Evolutionary conservation across 345 rosid species (phyloP).

Genomic region (Clarkia xantiana): DNA sequence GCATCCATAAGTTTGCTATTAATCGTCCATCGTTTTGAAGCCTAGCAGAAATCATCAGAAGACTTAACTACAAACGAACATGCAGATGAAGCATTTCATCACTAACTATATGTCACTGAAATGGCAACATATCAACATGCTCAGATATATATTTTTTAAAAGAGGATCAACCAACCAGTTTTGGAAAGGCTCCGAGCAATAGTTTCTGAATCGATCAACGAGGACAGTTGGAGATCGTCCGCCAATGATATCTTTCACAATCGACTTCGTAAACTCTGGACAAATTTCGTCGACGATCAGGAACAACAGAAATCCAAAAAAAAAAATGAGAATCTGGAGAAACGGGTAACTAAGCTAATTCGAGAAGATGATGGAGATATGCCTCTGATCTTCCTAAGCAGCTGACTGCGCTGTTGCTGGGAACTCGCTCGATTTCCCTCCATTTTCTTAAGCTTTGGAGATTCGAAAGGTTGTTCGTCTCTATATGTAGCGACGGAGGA

Average conservation of each 20-base stretch:
- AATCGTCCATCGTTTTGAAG: too few relatives aligned
- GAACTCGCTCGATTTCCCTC: conserved; percentile 37
- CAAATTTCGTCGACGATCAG: background rate
- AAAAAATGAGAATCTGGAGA: background rate
- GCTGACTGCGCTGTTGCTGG: conserved; percentile 10
- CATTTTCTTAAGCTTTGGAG: conserved; percentile 15
- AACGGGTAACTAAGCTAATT: background rate
- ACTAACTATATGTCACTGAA: background rate
- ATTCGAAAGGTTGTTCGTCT: too few relatives aligned
- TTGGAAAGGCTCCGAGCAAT: conserved; percentile 33
- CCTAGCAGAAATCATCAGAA: too few relatives aligned
- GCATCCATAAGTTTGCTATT: too few relatives aligned
- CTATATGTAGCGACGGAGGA: too few relatives aligned
- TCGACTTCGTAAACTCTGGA: conserved; percentile 46
- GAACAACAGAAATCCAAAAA: background rate
- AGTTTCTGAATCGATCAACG: conserved; percentile 45
- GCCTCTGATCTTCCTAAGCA: conserved; percentile 57
- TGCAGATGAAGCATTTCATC: too few relatives aligned
- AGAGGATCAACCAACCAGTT: conserved; percentile 27
- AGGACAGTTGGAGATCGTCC: conserved; percentile 36
- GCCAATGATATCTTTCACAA: conserved; percentile 31
- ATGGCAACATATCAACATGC: too few relatives aligned
- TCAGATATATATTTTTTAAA: background rate
- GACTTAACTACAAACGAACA: too few relatives aligned
- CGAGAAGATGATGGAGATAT: background rate